Conservation (phyloP, 345 rosid genomes). For the Corchorus capsularis region DNA sequence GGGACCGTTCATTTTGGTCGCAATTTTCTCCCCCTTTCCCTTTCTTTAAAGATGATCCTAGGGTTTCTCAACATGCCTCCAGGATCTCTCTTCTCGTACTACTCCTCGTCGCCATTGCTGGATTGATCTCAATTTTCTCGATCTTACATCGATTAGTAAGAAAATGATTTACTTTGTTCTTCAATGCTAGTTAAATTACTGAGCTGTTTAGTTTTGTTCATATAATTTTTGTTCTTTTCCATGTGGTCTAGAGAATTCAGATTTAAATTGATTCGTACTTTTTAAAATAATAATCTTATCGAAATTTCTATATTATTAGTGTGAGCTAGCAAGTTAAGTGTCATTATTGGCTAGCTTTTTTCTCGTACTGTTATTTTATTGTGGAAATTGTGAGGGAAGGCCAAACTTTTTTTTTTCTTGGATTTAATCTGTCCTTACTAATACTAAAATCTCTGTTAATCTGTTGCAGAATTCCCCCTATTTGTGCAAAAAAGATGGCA, state of each 20-base stretch:
- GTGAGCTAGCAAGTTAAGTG: not conserved
- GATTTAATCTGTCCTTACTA: not conserved
- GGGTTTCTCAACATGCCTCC: constrained; percentile 61
- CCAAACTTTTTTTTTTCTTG: not conserved
- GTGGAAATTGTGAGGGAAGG: constrained; percentile 1
- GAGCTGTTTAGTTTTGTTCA: not conserved
- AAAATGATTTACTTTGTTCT: constrained; percentile 1
- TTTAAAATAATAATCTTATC: not conserved
- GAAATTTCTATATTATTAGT: not conserved
- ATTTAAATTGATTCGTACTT: constrained; percentile 2
- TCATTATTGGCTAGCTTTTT: not conserved
- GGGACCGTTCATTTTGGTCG: constrained; percentile 77
- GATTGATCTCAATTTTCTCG: constrained; percentile 69
- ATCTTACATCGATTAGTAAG: constrained; percentile 71
- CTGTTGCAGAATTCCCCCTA: constrained; percentile 75
- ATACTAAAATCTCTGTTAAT: constrained; percentile 13
- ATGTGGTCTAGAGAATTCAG: not conserved
- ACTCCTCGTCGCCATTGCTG: constrained; percentile 46
- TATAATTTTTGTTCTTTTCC: not conserved
- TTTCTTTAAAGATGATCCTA: constrained; percentile 72
- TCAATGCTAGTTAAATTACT: not conserved
- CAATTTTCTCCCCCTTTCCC: constrained; percentile 40
- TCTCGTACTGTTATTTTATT: not conserved
- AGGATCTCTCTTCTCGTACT: constrained; percentile 62
- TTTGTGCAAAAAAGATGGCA: constrained; percentile 93